Base-by-base conservation (phyloP, 2,329 filamentous ascomycete genomes). In the Phyllachora maydis region DNA sequence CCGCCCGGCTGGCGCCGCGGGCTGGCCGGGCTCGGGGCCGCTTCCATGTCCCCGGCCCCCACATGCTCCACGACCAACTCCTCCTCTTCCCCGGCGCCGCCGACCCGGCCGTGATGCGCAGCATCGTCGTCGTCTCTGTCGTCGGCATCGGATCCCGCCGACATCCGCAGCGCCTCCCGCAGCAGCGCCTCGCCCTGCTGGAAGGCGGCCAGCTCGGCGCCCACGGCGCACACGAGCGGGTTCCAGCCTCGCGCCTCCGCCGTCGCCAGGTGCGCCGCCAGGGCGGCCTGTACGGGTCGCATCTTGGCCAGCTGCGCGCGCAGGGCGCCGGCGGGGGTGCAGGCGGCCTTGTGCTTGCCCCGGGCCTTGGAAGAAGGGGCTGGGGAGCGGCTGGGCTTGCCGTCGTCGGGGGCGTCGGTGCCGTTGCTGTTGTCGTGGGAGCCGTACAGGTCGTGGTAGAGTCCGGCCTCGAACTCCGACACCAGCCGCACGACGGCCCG, bases 191-290 rank as follows among this genome's bases (percentile, higher is more conserved):
- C 35, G 0, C 43, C 47, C 18, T 47, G 42, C 10, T 29, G 35
- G 12, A 49, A 45, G 0, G 41, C 42, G 20, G 40, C 39, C 4
- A 48, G 33, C 26, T 46, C 77, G 0, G 77, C 76, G 1, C 75
- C 73, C 16, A 85, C 67, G 8, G 74, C 75, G 24, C 66, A 76
- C 4, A 82, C 68, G 11, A 85, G 52, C 10, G 83, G 47, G 27
- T 73, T 82, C 76, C 77, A 85, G 10, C 59, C 56, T 27, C 62
- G 62, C 2, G 54, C 47, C 29, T 75, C 64, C 0, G 70, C 70
- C 3, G 57, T 38, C 2, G 53, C 47, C 14, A 69, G 36, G 11
- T 59, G 55, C 10, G 52, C 45, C 25, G 68, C 56, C 4, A 85
- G 45, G 3, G 59, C 55, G 1, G 37, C 34, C 8, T 72, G 56